A percentile compares a stretch with the other conserved stretches of the same genome.
Conservation (phyloP, 2,329 filamentous ascomycete species). For the Colletotrichum tabaci region DNA sequence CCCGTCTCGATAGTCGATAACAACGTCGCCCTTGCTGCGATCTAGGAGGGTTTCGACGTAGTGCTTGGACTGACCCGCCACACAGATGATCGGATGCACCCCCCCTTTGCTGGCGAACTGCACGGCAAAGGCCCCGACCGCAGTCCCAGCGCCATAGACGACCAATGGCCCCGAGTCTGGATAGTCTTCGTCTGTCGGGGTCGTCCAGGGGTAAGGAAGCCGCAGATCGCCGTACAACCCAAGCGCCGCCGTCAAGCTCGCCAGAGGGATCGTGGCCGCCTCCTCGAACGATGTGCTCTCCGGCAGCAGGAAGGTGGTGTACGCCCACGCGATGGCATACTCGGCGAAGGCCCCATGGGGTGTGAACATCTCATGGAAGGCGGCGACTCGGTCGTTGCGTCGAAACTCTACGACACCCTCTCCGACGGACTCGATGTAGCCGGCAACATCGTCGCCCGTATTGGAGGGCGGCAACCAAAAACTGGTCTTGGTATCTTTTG, state of each 20-base stretch:
- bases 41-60: too few relatives aligned
- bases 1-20: too few relatives aligned
- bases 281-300: constrained; percentile 47
- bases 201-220: constrained; percentile 64
- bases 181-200: constrained; percentile 45
- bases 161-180: neutral
- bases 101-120: too few relatives aligned
- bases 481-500: constrained; percentile 46
- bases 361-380: constrained; percentile 64
- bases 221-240: constrained; percentile 63
- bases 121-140: too few relatives aligned
- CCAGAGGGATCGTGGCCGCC: constrained; percentile 57
- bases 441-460: constrained; percentile 45
- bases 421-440: constrained; percentile 42
- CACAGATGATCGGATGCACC: too few relatives aligned
- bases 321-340: constrained; percentile 57
- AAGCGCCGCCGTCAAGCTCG: constrained; percentile 58
- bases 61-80: too few relatives aligned
- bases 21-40: too few relatives aligned
- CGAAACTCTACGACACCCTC: constrained; percentile 41
- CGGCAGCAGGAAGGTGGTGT: constrained; percentile 57
- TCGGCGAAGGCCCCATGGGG: constrained; percentile 62
- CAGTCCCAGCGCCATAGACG: too few relatives aligned
- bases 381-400: constrained; percentile 60
- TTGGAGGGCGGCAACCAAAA: constrained; percentile 26